A percentile compares a stretch with the other conserved stretches of the same genome.
phyloP scores from a whole-genome alignment of 108 stramenopile genomes.

The Nannochloropsis salina region DNA sequence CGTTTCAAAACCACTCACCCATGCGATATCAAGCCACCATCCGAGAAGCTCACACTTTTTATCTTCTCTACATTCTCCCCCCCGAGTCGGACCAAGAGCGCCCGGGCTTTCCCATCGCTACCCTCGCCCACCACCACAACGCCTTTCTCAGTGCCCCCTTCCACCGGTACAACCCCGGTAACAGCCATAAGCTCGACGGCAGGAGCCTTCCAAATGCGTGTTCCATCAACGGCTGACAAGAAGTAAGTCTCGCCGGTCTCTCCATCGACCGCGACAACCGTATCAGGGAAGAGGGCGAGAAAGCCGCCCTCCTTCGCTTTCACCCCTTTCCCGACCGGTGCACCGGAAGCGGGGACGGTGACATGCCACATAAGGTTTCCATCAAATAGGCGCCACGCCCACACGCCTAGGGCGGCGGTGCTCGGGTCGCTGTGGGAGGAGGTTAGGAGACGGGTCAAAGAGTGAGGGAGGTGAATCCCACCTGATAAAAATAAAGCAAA shows the following conservation, averaged over 20 bases:
- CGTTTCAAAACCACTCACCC: background rate
- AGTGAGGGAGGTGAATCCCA: background rate
- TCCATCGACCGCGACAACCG: background rate
- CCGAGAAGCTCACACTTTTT: background rate
- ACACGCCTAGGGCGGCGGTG: background rate
- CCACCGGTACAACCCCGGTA: background rate
- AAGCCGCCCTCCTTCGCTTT: background rate
- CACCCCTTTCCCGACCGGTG: background rate
- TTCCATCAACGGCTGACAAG: background rate
- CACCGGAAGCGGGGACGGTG: background rate
- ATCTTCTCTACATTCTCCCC: background rate
- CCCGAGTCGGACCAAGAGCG: background rate
- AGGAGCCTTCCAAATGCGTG: background rate
- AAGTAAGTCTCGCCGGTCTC: background rate
- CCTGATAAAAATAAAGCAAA: too few relatives aligned
- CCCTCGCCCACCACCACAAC: background rate
- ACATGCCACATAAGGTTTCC: background rate
- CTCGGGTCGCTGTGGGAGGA: background rate
- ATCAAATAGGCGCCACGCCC: background rate
- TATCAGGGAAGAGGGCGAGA: background rate
- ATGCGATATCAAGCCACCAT: background rate
- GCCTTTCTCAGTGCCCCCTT: background rate
- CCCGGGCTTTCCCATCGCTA: background rate
- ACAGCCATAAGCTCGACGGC: background rate
- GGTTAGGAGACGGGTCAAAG: background rate